phyloP scores from a whole-genome alignment of 805 yeast species.

The Candida anglica region DNA sequence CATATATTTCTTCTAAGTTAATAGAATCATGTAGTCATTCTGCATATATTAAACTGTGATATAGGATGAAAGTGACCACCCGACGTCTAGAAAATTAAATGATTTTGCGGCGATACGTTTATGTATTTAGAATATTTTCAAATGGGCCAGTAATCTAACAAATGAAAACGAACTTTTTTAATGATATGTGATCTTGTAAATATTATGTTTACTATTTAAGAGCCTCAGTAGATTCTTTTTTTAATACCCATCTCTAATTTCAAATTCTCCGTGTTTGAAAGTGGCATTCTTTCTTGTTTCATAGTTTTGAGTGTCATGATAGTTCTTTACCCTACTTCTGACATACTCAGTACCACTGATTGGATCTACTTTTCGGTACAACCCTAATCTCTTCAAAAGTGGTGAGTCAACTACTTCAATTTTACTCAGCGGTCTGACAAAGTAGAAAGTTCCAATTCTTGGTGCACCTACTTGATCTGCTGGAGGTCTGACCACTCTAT shows the following conservation, averaged over 20 bases:
- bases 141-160: too few relatives aligned
- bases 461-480: conserved; percentile 25
- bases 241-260: conserved; percentile 21
- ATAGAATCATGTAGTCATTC: too few relatives aligned
- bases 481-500: conserved; percentile 33
- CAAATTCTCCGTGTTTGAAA: conserved; percentile 25
- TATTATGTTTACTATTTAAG: too few relatives aligned
- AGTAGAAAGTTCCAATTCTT: conserved; percentile 31
- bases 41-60: too few relatives aligned
- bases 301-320: conserved; percentile 18
- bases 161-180: too few relatives aligned
- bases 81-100: too few relatives aligned
- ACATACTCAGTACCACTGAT: conserved; percentile 27
- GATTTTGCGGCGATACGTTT: too few relatives aligned
- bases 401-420: conserved; percentile 30
- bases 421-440: conserved; percentile 26
- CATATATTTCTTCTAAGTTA: too few relatives aligned
- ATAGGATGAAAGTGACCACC: too few relatives aligned
- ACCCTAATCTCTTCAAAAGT: conserved; percentile 23
- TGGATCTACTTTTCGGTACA: conserved; percentile 19
- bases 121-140: too few relatives aligned
- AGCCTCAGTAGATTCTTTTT: too few relatives aligned
- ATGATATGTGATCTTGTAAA: too few relatives aligned
- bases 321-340: conserved; percentile 22
- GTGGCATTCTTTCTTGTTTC: conserved; percentile 19